Evolutionary conservation across 2,329 filamentous ascomycete genomes (phyloP), one percentile per base, ranked within the genome.

Genomic region (Fulvia fulva): DNA sequence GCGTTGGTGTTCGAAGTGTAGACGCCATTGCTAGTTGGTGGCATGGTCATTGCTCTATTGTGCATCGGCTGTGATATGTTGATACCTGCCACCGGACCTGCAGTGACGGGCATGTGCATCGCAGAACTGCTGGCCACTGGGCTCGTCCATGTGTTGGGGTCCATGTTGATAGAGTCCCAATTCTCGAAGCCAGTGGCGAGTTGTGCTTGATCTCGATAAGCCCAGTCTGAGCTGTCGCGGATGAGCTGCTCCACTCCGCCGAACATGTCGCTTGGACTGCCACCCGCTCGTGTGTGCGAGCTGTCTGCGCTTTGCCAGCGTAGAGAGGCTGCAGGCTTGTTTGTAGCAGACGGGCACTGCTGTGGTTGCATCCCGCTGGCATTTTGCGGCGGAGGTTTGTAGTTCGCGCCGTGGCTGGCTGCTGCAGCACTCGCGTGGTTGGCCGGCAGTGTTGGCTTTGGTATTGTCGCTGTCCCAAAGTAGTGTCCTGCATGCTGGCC

Each of bases 161-260:
- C 67, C n/a, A 64, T 47, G 22, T 64, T 63, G 22, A 22, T 56
- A 41, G 59, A 49, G 55, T 75, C 75, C 85, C 85, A 88, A 55
- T 85, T 86, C 25, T 82, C 85, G 62, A 88, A 83, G 1, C 85
- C 85, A 3, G 81, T 71, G 0, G 82, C 84, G 3, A 88, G 73
- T 51, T 82, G 81, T 19, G 77, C 80, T 65, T 88, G 84, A 66
- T 89, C 86, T 34, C 80, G 76, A 55, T 85, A 77, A 78, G 64
- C 65, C 83, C 82, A 86, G 64, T 87, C 82, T 60, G 87, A 83
- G 50, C 81, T 83, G 51, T 87, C 84, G 47, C 83, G 79, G 3
- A 87, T 78, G 5, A 88, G 71, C 46, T 82, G 81, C 34, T 87
- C 83, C 1, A 86, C 77, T 8, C 80, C 81, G 23, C 83, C 83